A percentile compares a stretch with the other conserved stretches of the same genome.
phyloP scores from a whole-genome alignment of 306 rosid species.

The Potentilla sterilis region DNA sequence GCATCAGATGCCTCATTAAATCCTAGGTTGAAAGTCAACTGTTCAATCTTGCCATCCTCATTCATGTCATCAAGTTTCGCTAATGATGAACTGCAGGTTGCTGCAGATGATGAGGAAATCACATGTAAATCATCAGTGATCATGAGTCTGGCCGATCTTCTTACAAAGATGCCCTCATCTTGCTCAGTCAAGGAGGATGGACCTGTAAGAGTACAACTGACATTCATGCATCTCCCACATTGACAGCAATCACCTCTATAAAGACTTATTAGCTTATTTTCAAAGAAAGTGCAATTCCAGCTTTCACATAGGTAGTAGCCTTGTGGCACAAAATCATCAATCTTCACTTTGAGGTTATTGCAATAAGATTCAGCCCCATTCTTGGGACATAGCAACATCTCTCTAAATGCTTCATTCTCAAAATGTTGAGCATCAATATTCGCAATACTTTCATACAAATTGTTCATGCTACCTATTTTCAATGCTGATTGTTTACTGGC shows the following conservation, averaged over 20 bases:
- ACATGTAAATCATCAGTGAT: slow-evolving; percentile 1
- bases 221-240: neutral
- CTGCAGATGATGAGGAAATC: neutral
- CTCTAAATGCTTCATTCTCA: neutral
- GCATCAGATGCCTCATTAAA: neutral
- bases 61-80: neutral
- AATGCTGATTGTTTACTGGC: neutral
- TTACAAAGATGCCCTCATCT: slow-evolving; percentile 3
- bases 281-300: slow-evolving; percentile 1
- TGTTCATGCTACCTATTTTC: neutral
- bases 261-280: neutral
- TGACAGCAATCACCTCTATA: slow-evolving; percentile 1
- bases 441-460: neutral
- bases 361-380: neutral
- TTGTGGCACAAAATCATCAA: neutral
- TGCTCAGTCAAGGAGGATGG: neutral
- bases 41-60: neutral
- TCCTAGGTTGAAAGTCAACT: neutral
- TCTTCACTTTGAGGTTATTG: slow-evolving; percentile 2
- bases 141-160: neutral
- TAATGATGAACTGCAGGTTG: neutral
- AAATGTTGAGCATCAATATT: neutral
- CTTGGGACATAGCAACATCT: neutral
- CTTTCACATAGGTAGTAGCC: neutral
- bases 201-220: neutral